These are phyloP conservation scores for Aspergillus diversus DNA, from an alignment of 495 filamentous ascomycete genomes.

Conservation along the genomic window DNA sequence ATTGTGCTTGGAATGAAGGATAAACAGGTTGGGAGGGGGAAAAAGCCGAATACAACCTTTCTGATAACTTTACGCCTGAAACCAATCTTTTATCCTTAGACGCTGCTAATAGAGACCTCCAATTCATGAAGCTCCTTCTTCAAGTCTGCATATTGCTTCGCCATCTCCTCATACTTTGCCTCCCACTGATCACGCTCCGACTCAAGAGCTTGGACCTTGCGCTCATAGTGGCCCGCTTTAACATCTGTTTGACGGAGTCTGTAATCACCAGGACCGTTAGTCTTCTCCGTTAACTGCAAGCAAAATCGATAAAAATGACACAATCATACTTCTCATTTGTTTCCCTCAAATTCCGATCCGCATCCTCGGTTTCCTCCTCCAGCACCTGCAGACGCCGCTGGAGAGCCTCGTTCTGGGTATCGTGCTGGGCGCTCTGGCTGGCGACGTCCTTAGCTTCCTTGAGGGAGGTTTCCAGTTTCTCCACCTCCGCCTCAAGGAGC, in stretches of 20 bases:
- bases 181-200: slow-evolving; percentile 88
- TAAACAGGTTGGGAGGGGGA: slow-evolving; percentile 32
- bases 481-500: slow-evolving; percentile 84
- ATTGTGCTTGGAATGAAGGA: slow-evolving; percentile 33
- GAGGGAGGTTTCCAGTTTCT: slow-evolving; percentile 78
- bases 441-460: slow-evolving; percentile 79
- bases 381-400: slow-evolving; percentile 91
- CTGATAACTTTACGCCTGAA: slow-evolving; percentile 35
- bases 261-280: slow-evolving; percentile 27
- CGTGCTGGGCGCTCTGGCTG: slow-evolving; percentile 71
- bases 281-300: neutral
- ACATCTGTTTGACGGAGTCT: slow-evolving; percentile 98
- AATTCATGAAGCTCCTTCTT: slow-evolving; percentile 93
- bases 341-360: slow-evolving; percentile 91
- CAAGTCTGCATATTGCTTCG: slow-evolving; percentile 79
- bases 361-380: slow-evolving; percentile 96
- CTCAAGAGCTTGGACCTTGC: slow-evolving; percentile 97
- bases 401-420: slow-evolving; percentile 84
- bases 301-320: neutral
- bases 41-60: slow-evolving; percentile 38
- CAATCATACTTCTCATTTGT: slow-evolving; percentile 92
- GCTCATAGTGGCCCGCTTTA: slow-evolving; percentile 98
- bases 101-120: slow-evolving; percentile 84
- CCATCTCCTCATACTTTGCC: slow-evolving; percentile 93
- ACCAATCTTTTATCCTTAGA: slow-evolving; percentile 56